These are phyloP conservation scores for Solanum infundibuliforme DNA, from an alignment of 257 asterid genomes.

Conservation along the genomic window DNA sequence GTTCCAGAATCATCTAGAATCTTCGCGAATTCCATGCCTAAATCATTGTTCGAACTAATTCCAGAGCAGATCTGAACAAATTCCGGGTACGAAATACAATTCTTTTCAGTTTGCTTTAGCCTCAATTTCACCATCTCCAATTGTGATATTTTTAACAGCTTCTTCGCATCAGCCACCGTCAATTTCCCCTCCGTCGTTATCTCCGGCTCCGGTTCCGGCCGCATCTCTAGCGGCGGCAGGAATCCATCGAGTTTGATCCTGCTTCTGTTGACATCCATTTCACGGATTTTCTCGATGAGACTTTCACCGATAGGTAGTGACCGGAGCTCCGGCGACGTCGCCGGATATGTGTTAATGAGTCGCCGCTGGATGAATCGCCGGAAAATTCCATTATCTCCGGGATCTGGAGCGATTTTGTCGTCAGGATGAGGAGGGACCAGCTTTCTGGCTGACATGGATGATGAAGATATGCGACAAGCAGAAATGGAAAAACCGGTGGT, in stretches of 20 bases:
- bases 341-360: not conserved
- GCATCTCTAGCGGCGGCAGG: not conserved
- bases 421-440: not conserved
- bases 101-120: not conserved
- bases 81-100: constrained; percentile 2
- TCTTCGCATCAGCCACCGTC: constrained; percentile 3
- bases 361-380: constrained; percentile 1
- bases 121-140: constrained; percentile 8
- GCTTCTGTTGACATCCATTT: not conserved
- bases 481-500: not conserved
- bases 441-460: not conserved
- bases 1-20: constrained; percentile 12
- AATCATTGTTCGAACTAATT: not conserved
- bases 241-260: constrained; percentile 9
- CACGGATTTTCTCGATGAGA: constrained; percentile 1
- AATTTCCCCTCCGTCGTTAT: not conserved
- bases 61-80: constrained; percentile 12
- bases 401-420: not conserved
- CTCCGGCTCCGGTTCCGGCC: not conserved
- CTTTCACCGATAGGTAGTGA: not conserved
- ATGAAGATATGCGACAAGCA: not conserved
- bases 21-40: constrained; percentile 4
- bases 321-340: not conserved
- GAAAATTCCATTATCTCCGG: not conserved
- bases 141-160: constrained; percentile 1